phyloP scores from a whole-genome alignment of 78 protist species.

The Dictyostelium firmibasis region DNA sequence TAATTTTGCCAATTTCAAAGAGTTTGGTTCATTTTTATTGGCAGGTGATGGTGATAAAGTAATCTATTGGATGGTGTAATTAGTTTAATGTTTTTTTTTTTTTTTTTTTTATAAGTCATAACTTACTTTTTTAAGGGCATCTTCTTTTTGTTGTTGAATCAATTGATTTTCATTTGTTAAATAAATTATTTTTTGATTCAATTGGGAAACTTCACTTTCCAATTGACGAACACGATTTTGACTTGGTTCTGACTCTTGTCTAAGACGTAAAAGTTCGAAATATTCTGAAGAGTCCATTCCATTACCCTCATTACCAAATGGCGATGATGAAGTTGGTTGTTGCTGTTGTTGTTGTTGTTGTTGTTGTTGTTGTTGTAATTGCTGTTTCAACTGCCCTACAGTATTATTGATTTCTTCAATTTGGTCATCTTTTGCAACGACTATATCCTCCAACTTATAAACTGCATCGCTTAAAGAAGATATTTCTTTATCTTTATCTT shows the following conservation, averaged over 20 bases:
- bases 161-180: constrained; percentile 11
- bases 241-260: constrained; percentile 36
- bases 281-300: constrained; percentile 12
- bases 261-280: constrained; percentile 50
- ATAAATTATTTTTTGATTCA: constrained; percentile 4
- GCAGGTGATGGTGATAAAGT: not conserved
- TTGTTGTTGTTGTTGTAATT: not conserved
- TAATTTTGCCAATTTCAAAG: not conserved
- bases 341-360: constrained; percentile 6
- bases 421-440: constrained; percentile 38
- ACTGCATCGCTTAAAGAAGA: not conserved
- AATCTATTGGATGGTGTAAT: not conserved
- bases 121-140: constrained; percentile 15
- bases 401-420: constrained; percentile 14
- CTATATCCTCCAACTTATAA: constrained; percentile 53
- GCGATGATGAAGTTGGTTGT: not conserved
- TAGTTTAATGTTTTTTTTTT: not conserved
- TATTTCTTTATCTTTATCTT: constrained; percentile 21
- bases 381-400: not conserved
- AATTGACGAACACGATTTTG: not conserved
- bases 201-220: not conserved
- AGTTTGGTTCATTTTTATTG: constrained; percentile 3
- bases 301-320: not conserved
- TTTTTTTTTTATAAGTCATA: not conserved
- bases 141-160: constrained; percentile 16